Evolutionary conservation across 1,139 yeast species (phyloP), one percentile per base, ranked within the genome.

Genomic region (Petasospora fabianii): DNA sequence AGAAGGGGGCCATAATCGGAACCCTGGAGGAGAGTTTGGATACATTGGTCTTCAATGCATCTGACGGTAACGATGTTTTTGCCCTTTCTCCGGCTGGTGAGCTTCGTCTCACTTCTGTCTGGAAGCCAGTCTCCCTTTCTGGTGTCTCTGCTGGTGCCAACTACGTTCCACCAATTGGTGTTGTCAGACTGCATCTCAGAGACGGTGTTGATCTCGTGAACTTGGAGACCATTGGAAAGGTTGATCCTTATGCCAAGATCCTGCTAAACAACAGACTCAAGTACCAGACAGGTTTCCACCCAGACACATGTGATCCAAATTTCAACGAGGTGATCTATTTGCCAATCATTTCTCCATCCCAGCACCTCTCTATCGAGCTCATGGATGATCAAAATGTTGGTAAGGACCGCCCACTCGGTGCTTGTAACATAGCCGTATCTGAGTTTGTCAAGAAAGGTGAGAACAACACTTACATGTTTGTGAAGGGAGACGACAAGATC

Each of bases 71-170:
- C 47, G 73, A 70, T 46, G 64, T 74, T 66, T 64, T 79, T 36
- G 60, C 68, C 10, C 71, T 77, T 38, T 59, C 68, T 3, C 77
- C 77, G 15, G 60, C 66, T 28, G 80, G 86, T 48, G 64, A 64
- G 34, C 61, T 79, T 42, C 69, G 76, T 54, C 55, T 83, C 32
- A 61, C 73, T 35, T 77, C 84, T 35, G 59, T 62, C 27, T 84
- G 92, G 90, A 84, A 82, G 55, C 85, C 90, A n/a, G 64, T 84
- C 42, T 73, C 73, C 15, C 64, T 80, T 53, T 66, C 73, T 35
- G 80, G 79, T 34, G 61, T 66, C 20, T 69, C 69, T 27, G 66
- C 68, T 4, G 65, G 69, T 40, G 64, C 68, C 19, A 64, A 66
- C 41, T 66, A 68, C 46, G 65, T 67, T 47, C 75, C 83, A 6